Conservation (phyloP, 2,329 filamentous ascomycete species). For the Ilyonectria robusta region DNA sequence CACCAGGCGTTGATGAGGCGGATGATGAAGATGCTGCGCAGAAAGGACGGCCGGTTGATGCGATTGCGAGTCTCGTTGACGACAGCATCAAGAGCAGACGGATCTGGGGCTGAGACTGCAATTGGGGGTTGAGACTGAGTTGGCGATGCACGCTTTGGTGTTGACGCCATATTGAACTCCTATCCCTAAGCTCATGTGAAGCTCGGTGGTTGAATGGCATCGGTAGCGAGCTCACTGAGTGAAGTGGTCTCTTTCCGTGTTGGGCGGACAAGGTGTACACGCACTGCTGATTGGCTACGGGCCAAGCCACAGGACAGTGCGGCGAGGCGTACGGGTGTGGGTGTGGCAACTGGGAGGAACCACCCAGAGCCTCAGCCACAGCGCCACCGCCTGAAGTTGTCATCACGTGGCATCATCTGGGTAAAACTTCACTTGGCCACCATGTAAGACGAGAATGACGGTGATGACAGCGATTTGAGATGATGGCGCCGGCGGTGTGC, state of each 20-base stretch:
- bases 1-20: slow-evolving; percentile 85
- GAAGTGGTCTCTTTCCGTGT: slow-evolving; percentile 34
- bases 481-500: slow-evolving; percentile 15
- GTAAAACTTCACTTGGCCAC: neutral
- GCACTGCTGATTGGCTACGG: slow-evolving; percentile 21
- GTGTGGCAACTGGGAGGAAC: neutral
- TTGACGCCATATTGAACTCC: slow-evolving; percentile 33
- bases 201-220: slow-evolving; percentile 4
- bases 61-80: slow-evolving; percentile 40
- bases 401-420: slow-evolving; percentile 4
- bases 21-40: slow-evolving; percentile 70
- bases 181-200: neutral
- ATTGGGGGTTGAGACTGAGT: neutral
- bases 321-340: neutral
- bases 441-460: slow-evolving; percentile 24
- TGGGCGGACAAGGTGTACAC: slow-evolving; percentile 25
- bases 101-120: neutral
- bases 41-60: slow-evolving; percentile 47
- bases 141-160: neutral
- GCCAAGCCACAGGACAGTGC: neutral
- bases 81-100: slow-evolving; percentile 11
- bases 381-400: slow-evolving; percentile 4
- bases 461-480: slow-evolving; percentile 1
- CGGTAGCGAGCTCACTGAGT: neutral
- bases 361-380: slow-evolving; percentile 6